Evolutionary conservation across 805 yeast species (phyloP).

Genomic region (Myxozyma kluyveri): DNA sequence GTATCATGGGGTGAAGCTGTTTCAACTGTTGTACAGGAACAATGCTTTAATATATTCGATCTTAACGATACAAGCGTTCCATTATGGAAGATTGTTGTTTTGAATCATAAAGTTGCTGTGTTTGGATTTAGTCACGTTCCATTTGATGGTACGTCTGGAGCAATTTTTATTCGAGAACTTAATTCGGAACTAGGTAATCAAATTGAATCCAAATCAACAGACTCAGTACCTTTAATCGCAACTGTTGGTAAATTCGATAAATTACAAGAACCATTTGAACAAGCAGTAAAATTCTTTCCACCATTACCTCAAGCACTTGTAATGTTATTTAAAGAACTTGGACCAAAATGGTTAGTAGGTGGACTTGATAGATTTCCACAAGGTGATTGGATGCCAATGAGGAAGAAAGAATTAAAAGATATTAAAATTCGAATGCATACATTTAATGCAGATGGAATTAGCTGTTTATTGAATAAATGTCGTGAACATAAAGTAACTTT

Average conservation of each 20-base stretch:
- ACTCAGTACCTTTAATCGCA: neutral
- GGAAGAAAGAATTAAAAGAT: neutral
- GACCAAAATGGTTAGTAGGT: neutral
- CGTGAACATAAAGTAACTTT: slow-evolving; percentile 8
- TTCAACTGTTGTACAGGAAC: neutral
- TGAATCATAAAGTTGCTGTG: neutral
- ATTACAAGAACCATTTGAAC: neutral
- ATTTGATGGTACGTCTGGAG: slow-evolving; percentile 13
- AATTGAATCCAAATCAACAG: neutral
- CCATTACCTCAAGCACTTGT: neutral
- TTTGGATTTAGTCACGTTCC: slow-evolving; percentile 10
- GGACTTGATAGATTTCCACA: neutral
- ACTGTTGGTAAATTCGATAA: neutral
- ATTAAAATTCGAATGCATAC: neutral
- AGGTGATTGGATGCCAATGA: slow-evolving; percentile 1
- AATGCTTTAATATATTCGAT: neutral
- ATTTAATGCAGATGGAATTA: neutral
- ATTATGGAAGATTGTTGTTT: slow-evolving; percentile 9
- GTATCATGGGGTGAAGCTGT: too few species aligned
- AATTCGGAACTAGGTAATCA: neutral
- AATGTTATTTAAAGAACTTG: neutral
- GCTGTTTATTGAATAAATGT: neutral
- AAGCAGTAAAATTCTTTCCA: neutral
- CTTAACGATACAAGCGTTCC: neutral
- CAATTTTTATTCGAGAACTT: neutral